Base-by-base conservation (phyloP, 2,329 filamentous ascomycete species). In the Trichophyton benhamiae region DNA sequence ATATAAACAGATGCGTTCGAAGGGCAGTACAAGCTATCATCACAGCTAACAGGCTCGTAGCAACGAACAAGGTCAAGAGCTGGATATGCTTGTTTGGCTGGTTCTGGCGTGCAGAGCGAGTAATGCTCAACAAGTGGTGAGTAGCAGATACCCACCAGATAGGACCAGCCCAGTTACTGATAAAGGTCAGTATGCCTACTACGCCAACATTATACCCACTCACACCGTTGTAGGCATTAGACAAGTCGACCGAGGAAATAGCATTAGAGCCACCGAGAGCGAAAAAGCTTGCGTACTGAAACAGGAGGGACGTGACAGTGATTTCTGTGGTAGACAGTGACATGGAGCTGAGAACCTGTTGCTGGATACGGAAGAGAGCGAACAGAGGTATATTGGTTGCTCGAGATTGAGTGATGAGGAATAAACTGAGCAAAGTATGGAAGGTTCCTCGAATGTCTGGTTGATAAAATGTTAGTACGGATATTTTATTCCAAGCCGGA, bases 231-330 rank as follows among this genome's bases (percentile, higher is more conserved):
- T 99, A 99, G 0, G 91, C 91, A 70, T 87, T 95, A 4, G 90
- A 95, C 20, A 99, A 82, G 70, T 97, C 91, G 68, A 99, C 84
- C n/a, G 88, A 92, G 11, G 91, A 95, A 66, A 99, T 96, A 46
- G 94, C 88, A 72, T 99, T 99, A 55, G 89, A 89, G 71, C 91
- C 91, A 25, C 91, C 94, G 65, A 90, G 84, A 33, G 89, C 87
- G 72, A 97, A 99, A 80, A 96, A 99, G 59, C 87, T 86, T 41
- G 84, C 79, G 75, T 91, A 86, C 66, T 95, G 87, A 46, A 95
- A 78, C 38, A 97, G 82, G 38, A 96, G 77, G 7, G 83, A 83
- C 0, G 87, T 86, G 8, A 85, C 82, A 3, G 86, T 86, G 53
- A 88, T 79, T 68, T 90, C 84, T 27, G 79, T 68, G 22, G 78